These are phyloP conservation scores for Cordyceps farinosa DNA, from an alignment of 2,329 filamentous ascomycete species.

Conservation along the genomic window DNA sequence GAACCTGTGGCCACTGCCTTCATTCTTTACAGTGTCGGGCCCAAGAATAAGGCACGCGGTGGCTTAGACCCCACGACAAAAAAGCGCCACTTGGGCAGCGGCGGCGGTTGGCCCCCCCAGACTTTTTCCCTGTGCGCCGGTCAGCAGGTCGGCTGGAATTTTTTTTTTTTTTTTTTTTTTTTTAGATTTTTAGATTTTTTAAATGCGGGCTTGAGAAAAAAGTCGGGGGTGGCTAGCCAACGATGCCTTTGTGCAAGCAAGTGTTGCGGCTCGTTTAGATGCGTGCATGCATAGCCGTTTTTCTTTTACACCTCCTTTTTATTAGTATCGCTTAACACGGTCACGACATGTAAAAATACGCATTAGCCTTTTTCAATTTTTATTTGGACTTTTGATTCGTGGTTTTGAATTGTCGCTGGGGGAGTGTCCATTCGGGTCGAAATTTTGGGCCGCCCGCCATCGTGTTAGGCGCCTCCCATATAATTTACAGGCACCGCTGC, in stretches of 20 bases:
- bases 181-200: background rate
- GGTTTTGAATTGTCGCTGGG: too few relatives aligned
- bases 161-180: background rate
- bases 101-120: background rate
- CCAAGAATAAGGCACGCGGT: background rate
- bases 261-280: background rate
- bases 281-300: background rate
- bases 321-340: too few relatives aligned
- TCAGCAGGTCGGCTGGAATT: slow-evolving; percentile 8
- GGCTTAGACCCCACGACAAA: slow-evolving; percentile 16
- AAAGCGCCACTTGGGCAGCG: slow-evolving; percentile 14
- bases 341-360: too few relatives aligned
- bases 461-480: too few relatives aligned
- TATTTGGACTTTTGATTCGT: too few relatives aligned
- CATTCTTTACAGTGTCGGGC: too few relatives aligned
- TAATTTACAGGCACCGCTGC: background rate
- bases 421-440: background rate
- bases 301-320: background rate
- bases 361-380: too few relatives aligned
- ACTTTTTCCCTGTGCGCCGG: background rate
- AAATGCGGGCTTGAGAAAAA: background rate
- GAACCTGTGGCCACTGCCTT: background rate
- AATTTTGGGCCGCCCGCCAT: background rate
- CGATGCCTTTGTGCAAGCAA: too few relatives aligned
- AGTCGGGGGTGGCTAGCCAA: background rate